Conservation (phyloP, 2,329 filamentous ascomycete genomes). For the Botrytis medusae region DNA sequence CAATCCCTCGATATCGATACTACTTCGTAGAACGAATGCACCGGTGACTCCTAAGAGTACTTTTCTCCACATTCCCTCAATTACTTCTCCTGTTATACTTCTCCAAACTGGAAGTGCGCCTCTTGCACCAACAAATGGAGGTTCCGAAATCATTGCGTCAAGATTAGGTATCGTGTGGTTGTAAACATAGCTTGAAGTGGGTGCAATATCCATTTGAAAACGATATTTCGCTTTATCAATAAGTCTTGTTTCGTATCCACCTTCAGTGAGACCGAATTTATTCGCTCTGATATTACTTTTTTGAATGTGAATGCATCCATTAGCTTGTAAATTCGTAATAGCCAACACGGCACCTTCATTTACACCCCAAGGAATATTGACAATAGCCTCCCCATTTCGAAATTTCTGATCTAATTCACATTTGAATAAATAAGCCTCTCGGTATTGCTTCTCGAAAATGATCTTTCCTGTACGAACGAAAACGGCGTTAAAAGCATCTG, state of each 20-base stretch:
- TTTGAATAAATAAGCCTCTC: conserved; percentile 61
- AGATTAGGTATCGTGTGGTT: conserved; percentile 51
- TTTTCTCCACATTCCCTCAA: conserved; percentile 63
- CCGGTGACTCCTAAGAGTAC: conserved; percentile 63
- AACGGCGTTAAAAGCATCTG: conserved; percentile 37
- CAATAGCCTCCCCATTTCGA: conserved; percentile 22
- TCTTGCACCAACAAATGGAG: conserved; percentile 44
- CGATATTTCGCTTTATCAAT: conserved; percentile 65
- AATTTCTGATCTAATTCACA: conserved; percentile 55
- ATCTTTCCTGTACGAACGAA: conserved; percentile 56
- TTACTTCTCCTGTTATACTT: conserved; percentile 62
- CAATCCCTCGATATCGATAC: conserved; percentile 53
- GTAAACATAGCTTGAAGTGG: conserved; percentile 58
- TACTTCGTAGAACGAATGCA: conserved; percentile 60
- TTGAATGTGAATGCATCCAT: conserved; percentile 55
- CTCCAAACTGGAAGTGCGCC: conserved; percentile 69
- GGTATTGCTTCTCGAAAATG: conserved; percentile 54
- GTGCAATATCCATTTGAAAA: conserved; percentile 60
- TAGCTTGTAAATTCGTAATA: conserved; percentile 62
- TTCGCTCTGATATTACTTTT: conserved; percentile 58
- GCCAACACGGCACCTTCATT: conserved; percentile 67
- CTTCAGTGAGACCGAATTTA: conserved; percentile 69
- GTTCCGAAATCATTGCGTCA: conserved; percentile 37
- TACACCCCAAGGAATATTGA: conserved; percentile 42
- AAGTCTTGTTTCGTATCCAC: conserved; percentile 68